These are phyloP conservation scores for cucumber (Cucumis sativus) DNA, from an alignment of 306 rosid genomes.

Conservation along the genomic window Cucumber_9930_V3 NC_026661.2:10644501-10645000, in stretches of 20 bases:
- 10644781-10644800: not conserved
- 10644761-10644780: not conserved
- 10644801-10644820: not conserved
- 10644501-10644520: not conserved
- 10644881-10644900: conserved; percentile 1
- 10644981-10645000: not conserved
- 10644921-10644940: not conserved
- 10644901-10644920: conserved; percentile 1
- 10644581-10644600: not conserved
- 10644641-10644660: not conserved
- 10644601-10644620: not conserved
- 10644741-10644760: not conserved
- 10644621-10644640: not conserved
- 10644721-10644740: too few species aligned
- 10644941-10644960: not conserved
- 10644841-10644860: not conserved
- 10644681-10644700: not conserved
- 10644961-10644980: not conserved
- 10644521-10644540: not conserved
- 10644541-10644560: not conserved
- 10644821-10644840: conserved; percentile 1
- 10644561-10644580: not conserved
- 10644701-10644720: not conserved
- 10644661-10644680: not conserved
- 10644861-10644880: conserved; percentile 1